Evolutionary conservation across 2,329 filamentous ascomycete species (phyloP), one percentile per base, ranked within the genome.

Genomic region (Zymoseptoria crescenta): DNA sequence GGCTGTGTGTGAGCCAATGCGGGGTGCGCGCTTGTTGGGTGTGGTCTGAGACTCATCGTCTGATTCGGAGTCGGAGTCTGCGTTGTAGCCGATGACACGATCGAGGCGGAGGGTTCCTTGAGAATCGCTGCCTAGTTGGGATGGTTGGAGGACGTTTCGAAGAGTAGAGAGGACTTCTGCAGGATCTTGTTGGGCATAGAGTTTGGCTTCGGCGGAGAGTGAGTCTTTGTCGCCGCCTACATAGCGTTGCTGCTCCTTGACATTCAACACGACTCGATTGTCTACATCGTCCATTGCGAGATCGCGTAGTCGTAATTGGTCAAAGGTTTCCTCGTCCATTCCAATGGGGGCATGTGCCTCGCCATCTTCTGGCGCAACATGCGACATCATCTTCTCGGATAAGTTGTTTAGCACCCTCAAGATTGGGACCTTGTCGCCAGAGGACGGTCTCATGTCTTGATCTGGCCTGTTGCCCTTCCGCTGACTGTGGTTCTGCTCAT

Each of bases 401-500:
- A 97, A 81, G 61, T 83, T 90, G 72, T 99, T 99, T 58, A 99
- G 78, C 0, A 90, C 91, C 62, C 88, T 86, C 64, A 97, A 87
- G 62, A 97, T 95, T 9, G 91, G 92, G 1, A 94, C 87, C 70
- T 94, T 93, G 52, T 87, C 84, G 52, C 83, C 77, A 9, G 85
- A 81, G 2, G 80, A 81, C 1, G 91, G 91, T 35, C 90, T 83
- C 91, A 97, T 96, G 64, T 95, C 94, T 41, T 88, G 77, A 71
- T 97, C 91, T 57, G 93, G 91, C 56, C 87, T 82, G 72, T 99
- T 97, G 54, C 94, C 94, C 68, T 82, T 87, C 69, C 87, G 84
- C 56, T 92, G 89, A 66, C 91, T 95, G 73, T 96, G 87, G 69
- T 99, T 93, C 73, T 94, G 89, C 75, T 97, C 94, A 70, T 99